phyloP scores from a whole-genome alignment of 305 asterid species.

The Rubia occidens region DNA sequence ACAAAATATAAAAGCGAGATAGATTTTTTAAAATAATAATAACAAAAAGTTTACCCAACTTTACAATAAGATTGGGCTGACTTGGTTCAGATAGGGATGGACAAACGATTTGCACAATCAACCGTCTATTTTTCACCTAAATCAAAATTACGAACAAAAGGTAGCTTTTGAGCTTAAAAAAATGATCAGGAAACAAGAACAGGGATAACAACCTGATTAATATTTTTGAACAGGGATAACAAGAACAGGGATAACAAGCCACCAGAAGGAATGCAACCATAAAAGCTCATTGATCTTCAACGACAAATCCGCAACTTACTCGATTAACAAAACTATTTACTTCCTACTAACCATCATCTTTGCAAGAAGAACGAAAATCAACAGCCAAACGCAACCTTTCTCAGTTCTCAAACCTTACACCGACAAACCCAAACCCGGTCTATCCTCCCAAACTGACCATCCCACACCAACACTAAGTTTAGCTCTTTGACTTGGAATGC shows the following conservation, averaged over 20 bases:
- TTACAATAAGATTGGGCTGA: too few species aligned
- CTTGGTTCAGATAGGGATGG: too few species aligned
- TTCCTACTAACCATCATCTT: constrained; percentile 10
- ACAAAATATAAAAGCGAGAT: too few species aligned
- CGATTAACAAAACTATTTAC: constrained; percentile 14
- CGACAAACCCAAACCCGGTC: constrained; percentile 8
- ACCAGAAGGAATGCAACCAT: not conserved
- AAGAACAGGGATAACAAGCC: not conserved
- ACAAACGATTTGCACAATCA: too few species aligned
- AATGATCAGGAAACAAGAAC: too few species aligned
- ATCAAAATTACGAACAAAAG: too few species aligned
- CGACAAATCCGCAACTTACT: constrained; percentile 2
- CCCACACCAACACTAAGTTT: constrained; percentile 17
- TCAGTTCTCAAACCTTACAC: constrained; percentile 7
- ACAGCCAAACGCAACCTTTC: constrained; percentile 12
- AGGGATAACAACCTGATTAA: too few species aligned
- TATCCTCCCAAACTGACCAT: constrained; percentile 7
- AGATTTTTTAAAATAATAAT: too few species aligned
- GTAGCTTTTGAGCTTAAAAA: too few species aligned
- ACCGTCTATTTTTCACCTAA: too few species aligned
- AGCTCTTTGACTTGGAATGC: constrained; percentile 92
- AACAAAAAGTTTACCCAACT: too few species aligned
- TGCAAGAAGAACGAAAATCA: constrained; percentile 10
- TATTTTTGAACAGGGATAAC: too few species aligned
- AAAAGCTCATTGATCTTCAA: not conserved